These are phyloP conservation scores for Sorghum bicolor DNA, from an alignment of 176 grass and related monocot species.

Conservation along the genomic window DNA sequence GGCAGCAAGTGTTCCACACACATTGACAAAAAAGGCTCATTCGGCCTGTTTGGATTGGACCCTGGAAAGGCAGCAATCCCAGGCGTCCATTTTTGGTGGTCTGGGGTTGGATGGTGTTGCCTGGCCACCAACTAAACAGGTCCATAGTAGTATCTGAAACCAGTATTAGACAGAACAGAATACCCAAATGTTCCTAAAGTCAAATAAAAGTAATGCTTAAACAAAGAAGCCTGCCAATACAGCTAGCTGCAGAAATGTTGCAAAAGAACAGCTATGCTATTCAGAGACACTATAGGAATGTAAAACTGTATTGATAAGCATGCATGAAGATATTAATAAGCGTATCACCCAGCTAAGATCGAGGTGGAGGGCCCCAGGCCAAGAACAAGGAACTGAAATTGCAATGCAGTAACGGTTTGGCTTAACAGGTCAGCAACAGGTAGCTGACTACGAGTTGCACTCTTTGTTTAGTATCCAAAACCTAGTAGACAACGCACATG, in stretches of 20 bases:
- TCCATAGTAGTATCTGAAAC: background rate
- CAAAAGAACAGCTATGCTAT: background rate
- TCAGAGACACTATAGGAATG: no score
- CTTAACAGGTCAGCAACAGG: background rate
- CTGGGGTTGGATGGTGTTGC: background rate
- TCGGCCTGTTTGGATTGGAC: background rate
- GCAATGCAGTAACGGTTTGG: background rate
- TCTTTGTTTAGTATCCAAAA: background rate
- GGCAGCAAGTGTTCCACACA: background rate
- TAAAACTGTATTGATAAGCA: background rate
- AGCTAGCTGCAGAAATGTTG: constrained; percentile 13
- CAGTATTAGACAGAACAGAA: background rate
- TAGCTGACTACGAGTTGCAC: background rate
- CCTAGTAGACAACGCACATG: constrained; percentile 17
- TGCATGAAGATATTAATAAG: background rate
- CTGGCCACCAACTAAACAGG: background rate
- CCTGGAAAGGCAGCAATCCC: background rate
- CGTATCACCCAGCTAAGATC: constrained; percentile 1
- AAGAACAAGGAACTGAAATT: background rate
- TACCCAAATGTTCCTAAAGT: background rate
- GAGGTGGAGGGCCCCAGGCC: background rate
- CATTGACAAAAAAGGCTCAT: background rate
- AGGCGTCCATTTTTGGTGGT: background rate
- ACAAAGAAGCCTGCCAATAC: background rate
- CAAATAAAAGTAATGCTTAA: background rate